Evolutionary conservation across 2,329 filamentous ascomycete species (phyloP).

Genomic region (Diaporthe sp.): DNA sequence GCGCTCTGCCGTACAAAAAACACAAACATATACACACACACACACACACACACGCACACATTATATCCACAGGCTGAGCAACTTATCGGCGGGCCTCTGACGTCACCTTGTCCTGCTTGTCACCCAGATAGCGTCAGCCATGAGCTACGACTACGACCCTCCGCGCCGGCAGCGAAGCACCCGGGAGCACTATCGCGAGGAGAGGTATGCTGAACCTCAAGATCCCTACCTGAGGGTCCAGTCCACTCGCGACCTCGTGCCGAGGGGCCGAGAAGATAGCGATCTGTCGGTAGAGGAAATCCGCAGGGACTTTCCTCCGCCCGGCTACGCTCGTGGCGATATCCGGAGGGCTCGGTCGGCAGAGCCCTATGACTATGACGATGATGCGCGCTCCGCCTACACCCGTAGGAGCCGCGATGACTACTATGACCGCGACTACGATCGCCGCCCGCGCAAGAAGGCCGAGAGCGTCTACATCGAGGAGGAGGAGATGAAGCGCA

Average conservation of each 20-base stretch:
- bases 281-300: conserved; percentile 85
- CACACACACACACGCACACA: neutral
- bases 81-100: conserved; percentile 33
- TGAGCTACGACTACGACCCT: conserved; percentile 70
- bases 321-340: conserved; percentile 65
- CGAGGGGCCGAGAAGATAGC: conserved; percentile 78
- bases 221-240: conserved; percentile 63
- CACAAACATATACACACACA: neutral
- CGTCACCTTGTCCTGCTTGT: conserved; percentile 37
- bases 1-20: neutral
- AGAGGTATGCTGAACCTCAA: conserved; percentile 68
- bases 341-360: conserved; percentile 75
- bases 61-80: neutral
- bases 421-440: conserved; percentile 62
- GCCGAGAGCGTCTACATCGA: conserved; percentile 68
- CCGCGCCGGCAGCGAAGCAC: conserved; percentile 61
- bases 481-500: conserved; percentile 68
- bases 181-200: conserved; percentile 64
- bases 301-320: conserved; percentile 85
- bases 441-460: conserved; percentile 64
- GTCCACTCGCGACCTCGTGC: conserved; percentile 67
- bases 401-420: conserved; percentile 52
- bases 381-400: conserved; percentile 55
- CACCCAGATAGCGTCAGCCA: conserved; percentile 45
- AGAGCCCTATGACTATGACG: conserved; percentile 73